Evolutionary conservation across 495 filamentous ascomycete genomes (phyloP), one percentile per base, ranked within the genome.

Genomic region (Aspergillus haitiensis): DNA sequence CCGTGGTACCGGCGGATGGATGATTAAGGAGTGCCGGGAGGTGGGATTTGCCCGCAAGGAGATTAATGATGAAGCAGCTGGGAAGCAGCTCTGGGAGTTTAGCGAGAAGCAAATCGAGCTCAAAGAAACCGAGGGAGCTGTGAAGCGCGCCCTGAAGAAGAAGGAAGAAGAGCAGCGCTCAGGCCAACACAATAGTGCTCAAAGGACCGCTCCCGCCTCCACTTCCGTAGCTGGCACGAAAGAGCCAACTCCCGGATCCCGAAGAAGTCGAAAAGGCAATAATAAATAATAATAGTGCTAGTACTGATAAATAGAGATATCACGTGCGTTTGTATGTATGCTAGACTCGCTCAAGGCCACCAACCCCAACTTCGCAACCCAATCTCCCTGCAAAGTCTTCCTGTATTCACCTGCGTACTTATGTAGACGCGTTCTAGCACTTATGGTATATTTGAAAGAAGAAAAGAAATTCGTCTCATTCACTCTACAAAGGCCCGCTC

Each of bases 11-110:
- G 92, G 90, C 32, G 84, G 82, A 39, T 77, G 78, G 69, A 68
- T 93, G 64, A 76, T 98, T 62, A 97, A 96, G 76, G 94, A 99
- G 72, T 97, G 93, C 67, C 83, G 82, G 52, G 85, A 90, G 72
- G 78, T 91, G 18, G 82, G 85, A 66, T 88, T 80, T 64, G 81
- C 84, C 56, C 78, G 88, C 61, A 74, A 70, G n/a, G 90, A 95
- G 65, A 79, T 98, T n/a, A 78, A 78, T 51, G 87, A 95, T 68
- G 90, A 94, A 63, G 82, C 81, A 48, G 71, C 87, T 44, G 92
- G 90, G 46, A 92, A 91, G 79, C 80, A 85, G 70, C 77, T 98
- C 46, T 98, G 94, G 94, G 83, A 91, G 71, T 80, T 86, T 46
- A 95, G 89, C 68, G 94, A 96, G 75, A 86, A 84, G 72, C 84